Conservation (phyloP, 306 rosid genomes). For the Aeschynomene evenia region DNA sequence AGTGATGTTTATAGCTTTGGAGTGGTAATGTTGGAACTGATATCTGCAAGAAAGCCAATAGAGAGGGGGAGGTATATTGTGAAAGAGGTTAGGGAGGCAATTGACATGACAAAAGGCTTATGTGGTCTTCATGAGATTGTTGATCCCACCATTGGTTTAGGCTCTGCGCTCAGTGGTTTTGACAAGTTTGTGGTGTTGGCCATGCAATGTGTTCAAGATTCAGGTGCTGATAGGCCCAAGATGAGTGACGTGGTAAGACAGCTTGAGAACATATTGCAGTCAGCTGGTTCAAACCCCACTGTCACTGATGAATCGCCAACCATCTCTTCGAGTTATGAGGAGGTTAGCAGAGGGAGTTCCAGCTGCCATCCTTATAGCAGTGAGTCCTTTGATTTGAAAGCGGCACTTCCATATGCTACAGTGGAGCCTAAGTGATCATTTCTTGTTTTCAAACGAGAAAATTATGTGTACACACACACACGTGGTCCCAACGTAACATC, state of each 20-base stretch:
- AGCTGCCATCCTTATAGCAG: conserved; percentile 36
- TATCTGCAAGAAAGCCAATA: conserved; percentile 57
- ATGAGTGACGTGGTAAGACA: conserved; percentile 61
- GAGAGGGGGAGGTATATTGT: conserved; percentile 53
- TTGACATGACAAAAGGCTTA: conserved; percentile 38
- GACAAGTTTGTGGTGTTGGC: conserved; percentile 50
- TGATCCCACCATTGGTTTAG: conserved; percentile 42
- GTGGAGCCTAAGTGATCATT: conserved; percentile 8
- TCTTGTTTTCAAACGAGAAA: background rate
- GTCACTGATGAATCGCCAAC: conserved; percentile 39
- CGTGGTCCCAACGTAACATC: too few relatives aligned
- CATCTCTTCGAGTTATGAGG: conserved; percentile 46
- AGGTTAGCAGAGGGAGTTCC: conserved; percentile 27
- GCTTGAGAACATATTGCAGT: conserved; percentile 47
- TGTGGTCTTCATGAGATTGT: conserved; percentile 37
- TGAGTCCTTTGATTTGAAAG: conserved; percentile 30
- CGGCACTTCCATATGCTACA: conserved; percentile 25
- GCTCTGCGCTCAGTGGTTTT: conserved; percentile 33
- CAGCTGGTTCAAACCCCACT: conserved; percentile 35
- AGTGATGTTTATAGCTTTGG: conserved; percentile 72
- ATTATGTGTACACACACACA: too few relatives aligned
- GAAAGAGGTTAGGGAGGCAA: conserved; percentile 39
- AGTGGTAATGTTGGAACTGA: conserved; percentile 60
- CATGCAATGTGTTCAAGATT: conserved; percentile 50
- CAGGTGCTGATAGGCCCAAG: conserved; percentile 46